Evolutionary conservation across 2,329 filamentous ascomycete genomes (phyloP).

Genomic region (Fusarium fracticaudum): DNA sequence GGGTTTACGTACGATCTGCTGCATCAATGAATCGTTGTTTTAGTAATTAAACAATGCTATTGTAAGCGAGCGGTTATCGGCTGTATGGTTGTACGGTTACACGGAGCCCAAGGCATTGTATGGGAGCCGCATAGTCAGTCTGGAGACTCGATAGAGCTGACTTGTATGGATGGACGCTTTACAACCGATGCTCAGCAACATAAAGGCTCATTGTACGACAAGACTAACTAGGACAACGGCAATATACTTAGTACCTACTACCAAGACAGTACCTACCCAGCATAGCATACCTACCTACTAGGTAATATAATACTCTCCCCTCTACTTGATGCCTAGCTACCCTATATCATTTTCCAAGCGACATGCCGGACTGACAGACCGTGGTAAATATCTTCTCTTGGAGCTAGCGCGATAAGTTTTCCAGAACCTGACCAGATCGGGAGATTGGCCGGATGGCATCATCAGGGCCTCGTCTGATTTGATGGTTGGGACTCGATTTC

Average conservation of each 20-base stretch:
- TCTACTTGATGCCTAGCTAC: neutral
- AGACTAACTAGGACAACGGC: neutral
- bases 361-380: neutral
- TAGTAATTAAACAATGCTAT: constrained; percentile 17
- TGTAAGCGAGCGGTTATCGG: constrained; percentile 14
- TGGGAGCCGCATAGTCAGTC: neutral
- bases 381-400: constrained; percentile 10
- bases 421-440: constrained; percentile 28
- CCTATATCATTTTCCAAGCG: neutral
- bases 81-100: neutral
- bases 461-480: constrained; percentile 38
- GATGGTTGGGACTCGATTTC: constrained; percentile 36
- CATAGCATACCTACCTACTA: neutral
- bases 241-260: neutral
- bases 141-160: neutral
- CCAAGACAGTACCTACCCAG: neutral
- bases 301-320: neutral
- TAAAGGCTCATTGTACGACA: neutral
- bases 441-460: constrained; percentile 38
- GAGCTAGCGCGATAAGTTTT: constrained; percentile 31
- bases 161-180: neutral
- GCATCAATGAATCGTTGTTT: neutral
- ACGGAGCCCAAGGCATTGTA: neutral
- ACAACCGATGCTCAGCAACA: neutral
- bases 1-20: constrained; percentile 3